phyloP scores from a whole-genome alignment of 2,329 filamentous ascomycete genomes.

The Teratosphaeria gauchensis region DNA sequence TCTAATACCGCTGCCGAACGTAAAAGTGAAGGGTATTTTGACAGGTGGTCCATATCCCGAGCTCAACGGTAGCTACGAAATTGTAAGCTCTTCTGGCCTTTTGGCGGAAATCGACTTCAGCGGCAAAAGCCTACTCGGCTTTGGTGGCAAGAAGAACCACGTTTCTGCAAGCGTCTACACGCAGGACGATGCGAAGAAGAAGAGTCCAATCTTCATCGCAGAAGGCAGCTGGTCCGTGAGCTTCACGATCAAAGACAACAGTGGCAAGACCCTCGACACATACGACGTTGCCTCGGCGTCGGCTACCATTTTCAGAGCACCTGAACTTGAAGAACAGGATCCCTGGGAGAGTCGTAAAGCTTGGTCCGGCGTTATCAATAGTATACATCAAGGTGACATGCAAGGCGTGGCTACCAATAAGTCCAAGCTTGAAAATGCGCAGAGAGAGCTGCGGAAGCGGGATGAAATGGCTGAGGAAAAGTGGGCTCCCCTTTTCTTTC shows the following conservation, averaged over 20 bases:
- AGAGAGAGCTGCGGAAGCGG: constrained; percentile 33
- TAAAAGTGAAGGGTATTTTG: constrained; percentile 37
- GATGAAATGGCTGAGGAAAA: constrained; percentile 26
- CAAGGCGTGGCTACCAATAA: constrained; percentile 27
- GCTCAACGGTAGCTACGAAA: constrained; percentile 31
- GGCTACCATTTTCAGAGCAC: constrained; percentile 15
- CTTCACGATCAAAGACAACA: constrained; percentile 29
- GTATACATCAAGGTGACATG: constrained; percentile 34
- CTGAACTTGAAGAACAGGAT: constrained; percentile 30
- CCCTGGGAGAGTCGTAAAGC: constrained; percentile 37
- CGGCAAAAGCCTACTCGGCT: constrained; percentile 32
- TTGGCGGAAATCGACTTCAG: constrained; percentile 35
- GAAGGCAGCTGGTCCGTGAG: constrained; percentile 34
- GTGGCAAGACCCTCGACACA: constrained; percentile 27
- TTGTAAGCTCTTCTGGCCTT: constrained; percentile 33
- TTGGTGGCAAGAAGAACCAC: constrained; percentile 33
- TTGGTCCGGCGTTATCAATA: constrained; percentile 32
- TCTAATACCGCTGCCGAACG: constrained; percentile 35
- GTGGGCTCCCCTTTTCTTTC: constrained; percentile 35
- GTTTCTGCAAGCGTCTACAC: constrained; percentile 29
- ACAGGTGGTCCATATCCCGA: constrained; percentile 37
- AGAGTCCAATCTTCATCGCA: constrained; percentile 27
- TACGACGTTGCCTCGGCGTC: constrained; percentile 21
- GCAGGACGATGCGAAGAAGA: constrained; percentile 22
- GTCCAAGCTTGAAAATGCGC: constrained; percentile 24